Base-by-base conservation (phyloP, 208 protist species). In the Trichomonas gallinae region DNA sequence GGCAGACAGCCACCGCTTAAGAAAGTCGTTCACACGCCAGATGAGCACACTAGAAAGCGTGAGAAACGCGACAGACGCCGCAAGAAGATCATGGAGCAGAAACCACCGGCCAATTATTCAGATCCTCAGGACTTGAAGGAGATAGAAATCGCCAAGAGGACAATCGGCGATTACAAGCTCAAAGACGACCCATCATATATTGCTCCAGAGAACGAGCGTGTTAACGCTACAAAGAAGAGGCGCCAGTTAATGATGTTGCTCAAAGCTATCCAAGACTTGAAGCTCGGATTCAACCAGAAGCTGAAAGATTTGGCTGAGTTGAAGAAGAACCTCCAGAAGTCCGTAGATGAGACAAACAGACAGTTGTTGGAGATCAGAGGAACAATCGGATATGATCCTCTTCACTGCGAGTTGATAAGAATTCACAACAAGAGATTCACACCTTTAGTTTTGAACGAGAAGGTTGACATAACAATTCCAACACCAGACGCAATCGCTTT, bases 141-240 rank as follows among this genome's bases (percentile, higher is more conserved):
- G 31, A 98, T 98, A 63, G 96, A 87, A 21, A 93, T 97, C 44
- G 98, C 98, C 42, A 82, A 98, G 82, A 96, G 97, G 72, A 72
- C 98, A 17, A 99, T 99, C 97, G 99, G 99, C 44, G 98, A 99
- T 96, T 99, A 98, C 97, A 98, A 99, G 23, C 97, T 99, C 45
- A 99, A 99, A 89, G 97, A 97, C 51, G 96, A 98, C 91, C 97
- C 98, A 0, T 97, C 97, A 42, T 99, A 99, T 97, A 97, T 98
- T 23, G 97, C 98, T 26, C 98, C 98, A 31, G 98, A 98, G 93
- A 96, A 98, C 15, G 91, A 98, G 88, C 97, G 98, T 1, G 98
- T 99, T 38, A 99, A 99, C 48, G 98, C 99, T 0, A 97, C 98
- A 10, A 98, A 98, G 36, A 99, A 99, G 97, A 97, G 99, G 38